Conservation (phyloP, 73 alveolate genomes). For the Uronychia binucleata region DNA sequence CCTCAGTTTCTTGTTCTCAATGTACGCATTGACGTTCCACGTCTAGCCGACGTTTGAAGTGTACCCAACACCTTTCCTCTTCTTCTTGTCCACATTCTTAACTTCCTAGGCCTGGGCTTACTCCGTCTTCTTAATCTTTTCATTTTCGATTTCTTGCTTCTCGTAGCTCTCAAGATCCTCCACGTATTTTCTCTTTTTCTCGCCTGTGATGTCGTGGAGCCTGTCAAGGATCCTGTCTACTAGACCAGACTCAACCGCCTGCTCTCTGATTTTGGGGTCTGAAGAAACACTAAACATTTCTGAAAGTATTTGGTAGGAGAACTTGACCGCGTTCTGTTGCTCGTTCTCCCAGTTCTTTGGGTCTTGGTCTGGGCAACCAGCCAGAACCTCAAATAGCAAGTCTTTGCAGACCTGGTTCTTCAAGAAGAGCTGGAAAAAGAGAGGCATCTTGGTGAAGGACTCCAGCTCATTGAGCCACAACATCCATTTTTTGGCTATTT, state of each 20-base stretch:
- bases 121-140: conserved; percentile 7
- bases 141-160: not conserved
- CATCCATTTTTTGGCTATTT: conserved; percentile 65
- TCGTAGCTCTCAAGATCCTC: conserved; percentile 43
- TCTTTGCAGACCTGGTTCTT: conserved; percentile 63
- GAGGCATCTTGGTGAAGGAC: conserved; percentile 64
- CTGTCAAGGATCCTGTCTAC: conserved; percentile 60
- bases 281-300: conserved; percentile 62
- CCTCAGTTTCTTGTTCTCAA: conserved; percentile 67
- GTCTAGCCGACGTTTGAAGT: conserved; percentile 69
- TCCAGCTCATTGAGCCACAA: conserved; percentile 68
- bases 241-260: conserved; percentile 65
- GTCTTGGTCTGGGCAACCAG: conserved; percentile 69
- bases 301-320: conserved; percentile 50
- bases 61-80: conserved; percentile 82
- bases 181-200: conserved; percentile 43
- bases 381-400: conserved; percentile 66
- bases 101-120: not conserved
- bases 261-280: conserved; percentile 62
- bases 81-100: conserved; percentile 27
- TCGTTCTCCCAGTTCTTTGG: conserved; percentile 61
- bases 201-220: conserved; percentile 67
- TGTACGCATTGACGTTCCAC: conserved; percentile 69
- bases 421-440: conserved; percentile 65
- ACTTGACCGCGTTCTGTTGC: conserved; percentile 69